A percentile compares a stretch with the other conserved stretches of the same genome.
Conservation (phyloP, 1,284 basidiomycete species). For the Violaceomyces palustris region DNA sequence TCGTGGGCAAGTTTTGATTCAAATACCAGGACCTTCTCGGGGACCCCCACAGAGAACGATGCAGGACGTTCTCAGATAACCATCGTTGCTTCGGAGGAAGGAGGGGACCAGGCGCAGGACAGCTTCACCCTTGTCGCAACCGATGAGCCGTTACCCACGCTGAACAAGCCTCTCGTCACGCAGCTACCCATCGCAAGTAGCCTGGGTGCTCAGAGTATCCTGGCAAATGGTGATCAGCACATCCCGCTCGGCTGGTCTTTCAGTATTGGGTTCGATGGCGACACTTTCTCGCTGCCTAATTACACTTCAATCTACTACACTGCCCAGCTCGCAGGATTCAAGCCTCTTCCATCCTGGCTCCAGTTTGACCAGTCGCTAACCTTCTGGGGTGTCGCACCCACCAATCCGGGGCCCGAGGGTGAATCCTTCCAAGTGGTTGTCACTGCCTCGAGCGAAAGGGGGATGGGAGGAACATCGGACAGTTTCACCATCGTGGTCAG, state of each 20-base stretch:
- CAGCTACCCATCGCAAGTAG: conserved; percentile 42
- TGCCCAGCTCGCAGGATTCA: conserved; percentile 64
- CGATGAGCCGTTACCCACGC: too few species aligned
- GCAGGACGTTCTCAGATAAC: conserved; percentile 3
- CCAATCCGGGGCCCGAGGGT: conserved; percentile 32
- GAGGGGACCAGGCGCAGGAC: conserved; percentile 4
- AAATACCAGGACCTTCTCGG: conserved; percentile 22
- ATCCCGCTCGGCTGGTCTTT: conserved; percentile 83
- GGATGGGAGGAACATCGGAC: conserved; percentile 37
- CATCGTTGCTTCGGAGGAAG: conserved; percentile 10
- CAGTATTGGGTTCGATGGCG: conserved; percentile 73
- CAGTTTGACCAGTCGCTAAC: conserved; percentile 66
- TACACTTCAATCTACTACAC: conserved; percentile 62
- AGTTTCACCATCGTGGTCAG: conserved; percentile 35
- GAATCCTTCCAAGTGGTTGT: conserved; percentile 34
- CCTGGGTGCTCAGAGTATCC: conserved; percentile 33
- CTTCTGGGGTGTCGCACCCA: conserved; percentile 72
- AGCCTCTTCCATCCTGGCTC: conserved; percentile 71
- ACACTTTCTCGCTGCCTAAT: conserved; percentile 61
- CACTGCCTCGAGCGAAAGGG: conserved; percentile 38
- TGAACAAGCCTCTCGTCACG: conserved; percentile 33
- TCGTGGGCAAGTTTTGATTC: conserved; percentile 41
- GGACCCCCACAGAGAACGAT: conserved; percentile 21
- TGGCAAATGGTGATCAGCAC: conserved; percentile 57
- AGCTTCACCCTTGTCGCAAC: conserved; percentile 26